Evolutionary conservation across 2,329 filamentous ascomycete genomes (phyloP).

Genomic region (Knufia fluminis): DNA sequence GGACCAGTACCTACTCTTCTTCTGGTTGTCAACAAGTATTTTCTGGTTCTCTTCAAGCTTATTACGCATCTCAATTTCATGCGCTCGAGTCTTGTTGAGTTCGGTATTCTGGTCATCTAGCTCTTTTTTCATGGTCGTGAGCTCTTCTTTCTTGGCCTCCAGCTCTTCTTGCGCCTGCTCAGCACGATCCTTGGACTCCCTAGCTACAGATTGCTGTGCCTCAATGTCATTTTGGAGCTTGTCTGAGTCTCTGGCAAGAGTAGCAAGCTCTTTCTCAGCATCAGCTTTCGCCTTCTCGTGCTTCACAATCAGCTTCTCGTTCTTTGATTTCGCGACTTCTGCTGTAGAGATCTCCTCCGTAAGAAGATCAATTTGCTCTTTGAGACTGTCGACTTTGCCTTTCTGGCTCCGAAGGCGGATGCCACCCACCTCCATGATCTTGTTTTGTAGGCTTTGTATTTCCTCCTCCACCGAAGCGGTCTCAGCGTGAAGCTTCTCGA

Average conservation of each 20-base stretch:
- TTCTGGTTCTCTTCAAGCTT: slow-evolving; percentile 97
- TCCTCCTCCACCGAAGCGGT: slow-evolving; percentile 86
- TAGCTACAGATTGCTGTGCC: slow-evolving; percentile 65
- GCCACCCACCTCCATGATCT: slow-evolving; percentile 97
- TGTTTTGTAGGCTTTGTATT: slow-evolving; percentile 85
- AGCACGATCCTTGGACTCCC: slow-evolving; percentile 61
- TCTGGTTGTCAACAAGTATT: slow-evolving; percentile 73
- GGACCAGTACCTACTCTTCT: slow-evolving; percentile 73
- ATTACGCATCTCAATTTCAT: slow-evolving; percentile 97
- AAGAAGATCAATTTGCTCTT: slow-evolving; percentile 72
- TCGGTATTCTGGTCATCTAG: slow-evolving; percentile 78
- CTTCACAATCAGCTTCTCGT: slow-evolving; percentile 83
- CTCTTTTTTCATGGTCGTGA: slow-evolving; percentile 70
- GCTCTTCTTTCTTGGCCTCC: slow-evolving; percentile 67
- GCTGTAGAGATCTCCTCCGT: slow-evolving; percentile 76
- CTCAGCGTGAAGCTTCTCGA: slow-evolving; percentile 70
- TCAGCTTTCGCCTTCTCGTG: slow-evolving; percentile 74
- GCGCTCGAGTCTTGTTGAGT: slow-evolving; percentile 76
- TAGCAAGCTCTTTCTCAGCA: slow-evolving; percentile 68
- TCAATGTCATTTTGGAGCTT: slow-evolving; percentile 69
- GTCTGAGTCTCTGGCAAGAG: slow-evolving; percentile 62
- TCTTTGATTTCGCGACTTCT: slow-evolving; percentile 82
- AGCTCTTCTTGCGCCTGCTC: slow-evolving; percentile 73
- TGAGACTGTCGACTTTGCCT: slow-evolving; percentile 78
- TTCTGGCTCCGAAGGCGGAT: slow-evolving; percentile 86